phyloP scores from a whole-genome alignment of 306 rosid species.

The Albizia julibrissin region DNA sequence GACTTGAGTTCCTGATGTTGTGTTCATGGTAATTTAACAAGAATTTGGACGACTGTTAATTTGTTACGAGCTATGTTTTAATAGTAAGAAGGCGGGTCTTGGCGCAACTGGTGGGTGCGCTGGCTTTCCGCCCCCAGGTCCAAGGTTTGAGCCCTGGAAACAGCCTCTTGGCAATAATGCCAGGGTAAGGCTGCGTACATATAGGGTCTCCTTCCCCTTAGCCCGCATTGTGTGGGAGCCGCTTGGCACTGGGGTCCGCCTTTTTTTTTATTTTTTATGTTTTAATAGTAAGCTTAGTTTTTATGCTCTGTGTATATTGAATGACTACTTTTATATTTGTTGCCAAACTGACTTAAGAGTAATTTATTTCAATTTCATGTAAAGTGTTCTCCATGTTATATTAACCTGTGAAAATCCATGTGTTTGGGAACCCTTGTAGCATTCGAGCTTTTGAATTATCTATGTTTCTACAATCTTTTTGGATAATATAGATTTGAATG shows the following conservation, averaged over 20 bases:
- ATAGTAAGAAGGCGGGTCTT: too few species aligned
- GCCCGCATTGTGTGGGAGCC: too few species aligned
- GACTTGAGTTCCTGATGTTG: neutral
- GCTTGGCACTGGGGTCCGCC: too few species aligned
- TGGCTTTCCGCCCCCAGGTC: too few species aligned
- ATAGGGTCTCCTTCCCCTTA: too few species aligned
- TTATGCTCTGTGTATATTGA: neutral
- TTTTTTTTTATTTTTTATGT: too few species aligned
- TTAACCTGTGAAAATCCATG: neutral
- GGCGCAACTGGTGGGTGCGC: too few species aligned
- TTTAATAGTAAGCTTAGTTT: neutral
- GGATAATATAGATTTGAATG: constrained; percentile 9
- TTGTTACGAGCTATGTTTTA: neutral
- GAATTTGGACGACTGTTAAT: neutral
- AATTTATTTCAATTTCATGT: neutral
- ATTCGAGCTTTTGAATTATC: constrained; percentile 18
- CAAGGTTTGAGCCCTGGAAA: too few species aligned
- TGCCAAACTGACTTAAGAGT: neutral
- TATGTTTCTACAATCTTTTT: neutral
- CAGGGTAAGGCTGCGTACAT: too few species aligned
- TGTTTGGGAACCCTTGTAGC: neutral
- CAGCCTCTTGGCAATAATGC: too few species aligned
- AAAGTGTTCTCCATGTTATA: neutral
- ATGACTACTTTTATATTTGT: neutral
- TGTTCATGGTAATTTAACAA: neutral